These are phyloP conservation scores for Coemansia biformis DNA, from an alignment of 192 early-diverging fungal genomes.

Conservation along the genomic window DNA sequence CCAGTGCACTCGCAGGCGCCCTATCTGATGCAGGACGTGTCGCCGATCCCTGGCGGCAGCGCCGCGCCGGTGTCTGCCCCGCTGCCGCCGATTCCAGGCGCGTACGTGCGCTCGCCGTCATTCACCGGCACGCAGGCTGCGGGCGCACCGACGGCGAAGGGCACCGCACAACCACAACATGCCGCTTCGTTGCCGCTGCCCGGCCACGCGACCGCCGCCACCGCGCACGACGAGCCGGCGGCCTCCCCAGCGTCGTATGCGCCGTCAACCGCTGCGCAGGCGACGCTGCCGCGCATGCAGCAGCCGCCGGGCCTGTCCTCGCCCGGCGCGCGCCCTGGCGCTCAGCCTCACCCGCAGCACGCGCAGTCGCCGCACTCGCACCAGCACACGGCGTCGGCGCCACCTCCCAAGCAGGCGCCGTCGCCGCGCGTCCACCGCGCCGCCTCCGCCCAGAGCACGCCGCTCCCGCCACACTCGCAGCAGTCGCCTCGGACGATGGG, in stretches of 20 bases:
- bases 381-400: conserved; percentile 37
- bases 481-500: conserved; percentile 14
- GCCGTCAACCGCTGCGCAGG: conserved; percentile 11
- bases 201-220: conserved; percentile 4
- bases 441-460: conserved; percentile 31
- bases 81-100: conserved; percentile 27
- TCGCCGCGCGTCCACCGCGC: conserved; percentile 37
- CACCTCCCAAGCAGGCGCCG: conserved; percentile 27
- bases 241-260: conserved; percentile 5
- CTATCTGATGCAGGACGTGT: conserved; percentile 9
- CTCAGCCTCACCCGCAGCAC: conserved; percentile 5
- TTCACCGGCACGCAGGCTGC: conserved; percentile 23
- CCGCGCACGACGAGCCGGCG: conserved; percentile 15
- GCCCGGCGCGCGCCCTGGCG: conserved; percentile 24
- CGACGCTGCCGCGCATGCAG: conserved; percentile 23
- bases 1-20: conserved; percentile 35
- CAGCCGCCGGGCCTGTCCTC: conserved; percentile 21
- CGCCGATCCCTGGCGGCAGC: conserved; percentile 11
- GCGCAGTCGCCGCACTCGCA: conserved; percentile 39
- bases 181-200: conserved; percentile 29
- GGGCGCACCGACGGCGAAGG: conserved; percentile 27
- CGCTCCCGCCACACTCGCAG: conserved; percentile 16
- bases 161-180: conserved; percentile 17
- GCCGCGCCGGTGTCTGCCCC: conserved; percentile 1
- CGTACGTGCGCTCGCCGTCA: conserved; percentile 41